Evolutionary conservation across 768 basidiomycete species (phyloP), one percentile per base, ranked within the genome.

Genomic region (Auricularia cornea): DNA sequence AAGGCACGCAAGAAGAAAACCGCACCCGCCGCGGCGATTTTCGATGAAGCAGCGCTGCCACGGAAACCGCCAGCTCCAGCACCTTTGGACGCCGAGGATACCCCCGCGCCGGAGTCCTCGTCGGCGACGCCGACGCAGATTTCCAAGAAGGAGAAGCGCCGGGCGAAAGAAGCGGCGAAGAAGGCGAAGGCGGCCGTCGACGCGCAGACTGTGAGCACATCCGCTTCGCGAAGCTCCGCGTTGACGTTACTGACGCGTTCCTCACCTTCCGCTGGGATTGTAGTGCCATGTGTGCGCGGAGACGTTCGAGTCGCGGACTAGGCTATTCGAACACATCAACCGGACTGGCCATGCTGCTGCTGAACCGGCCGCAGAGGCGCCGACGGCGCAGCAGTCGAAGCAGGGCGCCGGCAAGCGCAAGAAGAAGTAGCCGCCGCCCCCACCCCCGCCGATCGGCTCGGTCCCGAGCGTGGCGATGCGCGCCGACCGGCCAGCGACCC

Each of bases 91-190:
- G 69, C 61, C 62, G 64, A 60, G 44, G 52, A 61, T 33, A 23
- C 20, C 32, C 16, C 60, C 60, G 40, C 16, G 6, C 44, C 59
- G 59, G 73, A 54, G 60, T 59, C 56, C 16, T 20, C 62, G 51
- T 41, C 60, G 56, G 57, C 26, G 2, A n/a, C 44, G 3, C 63
- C 66, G 29, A 26, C 62, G 20, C 71, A 75, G 59, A 66, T 82
- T 64, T 84, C 92, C 5, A 98, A 97, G 74, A 85, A 84, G 64
- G 92, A 97, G 33, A 92, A 88, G 73, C 78, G 95, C 57, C 81
- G 86, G 59, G 87, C 88, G 20, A 80, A 85, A 57, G 90, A 96
- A 72, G 84, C 78, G 3, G 79, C 83, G 57, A 92, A 87, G 78
- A 92, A 88, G 71, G 80, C 76, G 4, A 76, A 78, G 65, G 72